Evolutionary conservation across 2,329 filamentous ascomycete genomes (phyloP).

Genomic region (Trichoderma breve): DNA sequence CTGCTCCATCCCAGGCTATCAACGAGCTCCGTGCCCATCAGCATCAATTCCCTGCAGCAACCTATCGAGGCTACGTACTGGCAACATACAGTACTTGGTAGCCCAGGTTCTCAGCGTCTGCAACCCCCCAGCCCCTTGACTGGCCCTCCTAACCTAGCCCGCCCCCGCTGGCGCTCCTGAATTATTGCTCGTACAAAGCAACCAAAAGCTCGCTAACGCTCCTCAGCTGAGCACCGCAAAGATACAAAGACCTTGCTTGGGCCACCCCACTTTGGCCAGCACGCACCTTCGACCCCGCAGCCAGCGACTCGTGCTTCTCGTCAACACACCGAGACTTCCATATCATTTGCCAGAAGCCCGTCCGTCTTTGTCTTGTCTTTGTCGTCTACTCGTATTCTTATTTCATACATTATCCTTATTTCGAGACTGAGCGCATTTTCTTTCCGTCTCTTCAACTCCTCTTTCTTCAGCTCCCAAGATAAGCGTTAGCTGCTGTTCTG

Average conservation of each 20-base stretch:
- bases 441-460: background rate
- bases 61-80: too few relatives aligned
- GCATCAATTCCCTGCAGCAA: background rate
- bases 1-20: background rate
- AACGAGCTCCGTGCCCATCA: background rate
- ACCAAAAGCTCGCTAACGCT: background rate
- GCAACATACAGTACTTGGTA: background rate
- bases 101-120: background rate
- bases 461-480: background rate
- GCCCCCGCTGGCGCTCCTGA: slow-evolving; percentile 12
- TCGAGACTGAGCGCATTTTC: background rate
- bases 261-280: slow-evolving; percentile 9
- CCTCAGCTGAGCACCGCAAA: background rate
- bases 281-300: slow-evolving; percentile 17
- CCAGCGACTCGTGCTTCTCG: slow-evolving; percentile 5
- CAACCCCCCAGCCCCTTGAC: background rate
- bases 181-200: slow-evolving; percentile 8
- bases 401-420: background rate
- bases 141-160: background rate
- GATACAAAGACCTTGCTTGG: slow-evolving; percentile 12
- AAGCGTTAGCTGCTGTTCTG: background rate
- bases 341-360: background rate
- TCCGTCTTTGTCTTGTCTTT: background rate
- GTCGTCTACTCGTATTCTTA: background rate
- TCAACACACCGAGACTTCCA: slow-evolving; percentile 14